These are phyloP conservation scores for Myxozyma kluyveri DNA, from an alignment of 805 yeast genomes.

Conservation along the genomic window DNA sequence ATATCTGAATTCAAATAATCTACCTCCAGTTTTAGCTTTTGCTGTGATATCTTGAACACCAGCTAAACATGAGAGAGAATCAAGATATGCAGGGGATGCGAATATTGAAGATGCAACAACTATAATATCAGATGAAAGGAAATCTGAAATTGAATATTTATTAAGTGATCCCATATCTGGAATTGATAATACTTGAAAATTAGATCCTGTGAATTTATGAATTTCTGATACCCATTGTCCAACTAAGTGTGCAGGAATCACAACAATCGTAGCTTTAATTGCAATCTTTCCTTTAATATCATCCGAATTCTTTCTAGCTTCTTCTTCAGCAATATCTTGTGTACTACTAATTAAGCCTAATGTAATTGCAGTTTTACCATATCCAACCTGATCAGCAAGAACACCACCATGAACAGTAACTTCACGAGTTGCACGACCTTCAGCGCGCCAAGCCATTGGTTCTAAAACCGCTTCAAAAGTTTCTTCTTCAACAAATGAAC, in stretches of 20 bases:
- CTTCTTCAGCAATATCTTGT: slow-evolving; percentile 2
- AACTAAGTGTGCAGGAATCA: slow-evolving; percentile 11
- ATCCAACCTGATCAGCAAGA: slow-evolving; percentile 15
- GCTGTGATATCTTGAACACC: slow-evolving; percentile 9
- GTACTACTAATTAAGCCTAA: slow-evolving; percentile 14
- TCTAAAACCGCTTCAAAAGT: slow-evolving; percentile 9
- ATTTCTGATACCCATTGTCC: slow-evolving; percentile 15
- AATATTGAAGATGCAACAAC: slow-evolving; percentile 12
- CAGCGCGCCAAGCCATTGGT: slow-evolving; percentile 17
- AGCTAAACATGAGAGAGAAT: slow-evolving; percentile 6
- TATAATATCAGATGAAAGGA: slow-evolving; percentile 9
- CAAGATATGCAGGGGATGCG: slow-evolving; percentile 4
- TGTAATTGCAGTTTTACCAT: slow-evolving; percentile 16
- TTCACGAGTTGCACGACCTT: slow-evolving; percentile 9
- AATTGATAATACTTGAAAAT: slow-evolving; percentile 1
- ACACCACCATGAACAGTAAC: slow-evolving; percentile 15
- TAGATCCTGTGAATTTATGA: slow-evolving; percentile 5
- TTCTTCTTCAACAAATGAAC: slow-evolving; percentile 12
- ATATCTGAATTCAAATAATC: slow-evolving; percentile 9
- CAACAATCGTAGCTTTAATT: slow-evolving; percentile 11
- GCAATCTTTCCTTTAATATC: slow-evolving; percentile 7
- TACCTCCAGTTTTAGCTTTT: slow-evolving; percentile 6
- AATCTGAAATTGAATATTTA: slow-evolving; percentile 4
- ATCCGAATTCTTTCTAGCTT: neutral
- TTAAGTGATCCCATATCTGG: slow-evolving; percentile 1